Evolutionary conservation across 2,329 filamentous ascomycete species (phyloP), one percentile per base, ranked within the genome.

Genomic region (Talaromyces marneffei): DNA sequence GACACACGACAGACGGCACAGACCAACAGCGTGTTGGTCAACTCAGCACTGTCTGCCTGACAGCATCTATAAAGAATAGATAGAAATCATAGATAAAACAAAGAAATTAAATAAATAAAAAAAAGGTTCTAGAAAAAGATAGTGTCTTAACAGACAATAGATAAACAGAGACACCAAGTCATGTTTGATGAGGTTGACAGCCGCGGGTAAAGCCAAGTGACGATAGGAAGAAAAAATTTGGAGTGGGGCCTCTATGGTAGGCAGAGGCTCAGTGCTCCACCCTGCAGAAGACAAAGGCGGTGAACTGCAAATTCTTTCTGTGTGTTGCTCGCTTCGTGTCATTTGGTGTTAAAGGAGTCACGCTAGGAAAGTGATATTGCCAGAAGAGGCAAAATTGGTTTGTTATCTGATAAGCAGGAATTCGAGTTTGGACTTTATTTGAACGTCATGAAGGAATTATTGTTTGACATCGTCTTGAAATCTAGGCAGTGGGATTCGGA

Each of bases 201-300:
- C 7, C 44, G 27, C 46, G 46, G 46, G 27, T 50, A 50, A 23
- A 46, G 23, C 23, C n/a, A 25, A 40, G 59, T 46, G 52, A 46
- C 27, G 44, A 57, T 50, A 58, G 54, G 44, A 52, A 61, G 42
- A 50, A 54, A 61, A 61, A 61, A 61, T 57, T 61, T 54, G 25
- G 18, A n/a, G 60, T 61, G 60, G 59, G 44, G 53, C 44, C 48
- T 52, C n/a, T 18, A 16, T 33, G 8, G 16, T 12, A 7, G n/a
- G n/a, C n/a, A n/a, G n/a, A n/a, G n/a, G n/a, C n/a, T n/a, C n/a
- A n/a, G n/a, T 8, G n/a, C 57, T 42, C 59, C 55, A 48, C 40
- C 37, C 25, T 27, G 57, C 37, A 42, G 48, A 57, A 53, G 27
- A 37, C 50, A 58, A 56, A 48, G 52, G 59, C 59, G 59, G 33